Evolutionary conservation across 352 stramenopile species (phyloP), one percentile per base, ranked within the genome.

Genomic region (Pythium vanterpoolii): DNA sequence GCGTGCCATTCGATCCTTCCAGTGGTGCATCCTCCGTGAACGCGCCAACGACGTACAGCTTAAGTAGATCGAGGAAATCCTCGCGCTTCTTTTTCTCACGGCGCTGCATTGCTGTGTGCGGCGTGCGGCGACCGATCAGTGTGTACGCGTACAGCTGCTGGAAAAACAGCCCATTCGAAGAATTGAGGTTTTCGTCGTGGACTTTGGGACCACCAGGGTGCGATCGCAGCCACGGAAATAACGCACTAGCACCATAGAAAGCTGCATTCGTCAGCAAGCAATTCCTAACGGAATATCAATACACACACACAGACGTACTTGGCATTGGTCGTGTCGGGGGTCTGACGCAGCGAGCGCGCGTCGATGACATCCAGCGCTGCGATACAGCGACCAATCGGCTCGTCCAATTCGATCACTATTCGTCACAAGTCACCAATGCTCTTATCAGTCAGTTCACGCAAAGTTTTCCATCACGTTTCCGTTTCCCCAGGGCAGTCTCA

Each of bases 111-210:
- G 66, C 77, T 14, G 64, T 69, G 39, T 76, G 56, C 2, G 76
- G 72, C 19, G 72, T 81, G 5, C 76, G 74, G 34, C 85, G 83
- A 2, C 82, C 84, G 50, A 93, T 88, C 21, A 92, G 48, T 14
- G 78, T 87, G 60, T 89, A 91, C 9, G 84, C 84, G 58, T 91
- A 90, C 2, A 93, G 63, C 58, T 93, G 84, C 69, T 93, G 84
- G 70, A 92, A 93, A 54, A 93, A 93, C 7, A 93, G 68, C 0
- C 79, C 83, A 49, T 90, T 86, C 33, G 73, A 65, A 45, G 76
- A 87, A 63, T 80, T 78, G 30, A 86, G 73, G 33, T 76, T 82
- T 44, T 88, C 77, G 10, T 78, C 65, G 6, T 72, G 74, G 24
- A 82, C 66, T 38, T 77, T 67, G 5, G 82, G 63, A 0, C 72